phyloP scores from a whole-genome alignment of 202 grass and related monocot species.

The Carex sylvatica region DNA sequence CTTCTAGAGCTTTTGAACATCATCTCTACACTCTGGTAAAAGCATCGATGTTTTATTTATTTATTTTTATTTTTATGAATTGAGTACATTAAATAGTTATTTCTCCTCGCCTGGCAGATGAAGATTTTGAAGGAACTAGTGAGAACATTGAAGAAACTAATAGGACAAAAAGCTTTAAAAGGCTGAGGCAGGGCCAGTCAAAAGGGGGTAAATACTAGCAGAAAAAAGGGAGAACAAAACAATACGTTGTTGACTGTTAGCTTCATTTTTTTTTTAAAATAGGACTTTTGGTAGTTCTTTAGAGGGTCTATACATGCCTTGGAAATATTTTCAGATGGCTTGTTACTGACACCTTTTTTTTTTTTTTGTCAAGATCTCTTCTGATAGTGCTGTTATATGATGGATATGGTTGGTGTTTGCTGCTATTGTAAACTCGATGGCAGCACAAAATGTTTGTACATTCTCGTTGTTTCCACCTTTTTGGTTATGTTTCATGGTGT shows the following conservation, averaged over 20 bases:
- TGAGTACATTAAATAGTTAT: background rate
- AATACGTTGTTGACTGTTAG: background rate
- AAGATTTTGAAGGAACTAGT: background rate
- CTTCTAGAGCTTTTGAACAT: background rate
- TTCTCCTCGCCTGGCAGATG: background rate
- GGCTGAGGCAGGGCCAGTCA: background rate
- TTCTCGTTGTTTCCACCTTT: no score
- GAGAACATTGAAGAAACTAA: background rate
- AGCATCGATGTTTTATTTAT: background rate
- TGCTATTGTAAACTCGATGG: background rate
- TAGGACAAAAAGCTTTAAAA: background rate
- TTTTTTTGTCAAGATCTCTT: background rate
- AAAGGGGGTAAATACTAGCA: conserved; percentile 10
- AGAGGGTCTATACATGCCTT: background rate
- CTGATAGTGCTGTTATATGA: background rate
- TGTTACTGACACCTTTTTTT: background rate
- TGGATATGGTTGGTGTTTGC: background rate
- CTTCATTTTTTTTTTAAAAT: background rate
- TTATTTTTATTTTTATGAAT: no score
- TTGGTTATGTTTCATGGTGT: no score
- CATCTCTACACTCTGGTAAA: background rate
- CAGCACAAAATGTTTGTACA: background rate
- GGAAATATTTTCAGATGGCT: background rate
- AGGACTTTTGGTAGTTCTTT: background rate
- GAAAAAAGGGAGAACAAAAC: background rate